Base-by-base conservation (phyloP, 116 monocot species). In the Iris pallida region DNA sequence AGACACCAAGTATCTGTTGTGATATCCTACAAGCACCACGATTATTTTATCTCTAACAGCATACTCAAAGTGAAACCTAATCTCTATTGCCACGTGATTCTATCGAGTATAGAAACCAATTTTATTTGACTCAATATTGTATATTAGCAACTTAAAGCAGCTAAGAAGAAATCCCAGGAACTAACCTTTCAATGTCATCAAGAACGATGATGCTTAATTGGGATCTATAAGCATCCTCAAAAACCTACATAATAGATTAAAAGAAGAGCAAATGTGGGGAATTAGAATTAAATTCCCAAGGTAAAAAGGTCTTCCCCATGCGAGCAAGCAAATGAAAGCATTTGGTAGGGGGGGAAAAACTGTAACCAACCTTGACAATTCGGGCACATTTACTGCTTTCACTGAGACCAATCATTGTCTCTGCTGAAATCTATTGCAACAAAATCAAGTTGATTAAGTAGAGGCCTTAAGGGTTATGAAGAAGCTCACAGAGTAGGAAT, bases 211-310 rank as follows among this genome's bases (percentile, higher is more conserved):
- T 86, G 81, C 98, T 93, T 57, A 90, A 74, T 60, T 88, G 88
- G 57, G 98, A 98, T 73, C 78, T 93, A 70, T 98, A 98, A 56
- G 98, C 98, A 83, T 98, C 98, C 81, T 98, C 98, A 82, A 98
- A 98, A 44, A 98, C 98, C 98, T 98, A 57, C 15, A 75, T 30
- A 16, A 71, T 47, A 0, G 57, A 66, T 51, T 6, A 53, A 53
- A 55, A 8, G 6, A 53, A 47, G 6, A 0, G 44, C 15, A 5
- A 61, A 0, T 61, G 42, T 30, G 30, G 15, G 14, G 13, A 64
- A 18, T 44, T 64, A 30, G 30, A 30, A 30, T 30, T 1, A 30
- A 30, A 30, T 30, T 30, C 30, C 30, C 2, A 30, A 30, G 30
- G 1, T 60, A 8, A 58, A 7, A 58, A 20, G 0, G 58, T 58